Evolutionary conservation across 2,329 filamentous ascomycete genomes (phyloP), one percentile per base, ranked within the genome.

Genomic region (Didymella pinodella): DNA sequence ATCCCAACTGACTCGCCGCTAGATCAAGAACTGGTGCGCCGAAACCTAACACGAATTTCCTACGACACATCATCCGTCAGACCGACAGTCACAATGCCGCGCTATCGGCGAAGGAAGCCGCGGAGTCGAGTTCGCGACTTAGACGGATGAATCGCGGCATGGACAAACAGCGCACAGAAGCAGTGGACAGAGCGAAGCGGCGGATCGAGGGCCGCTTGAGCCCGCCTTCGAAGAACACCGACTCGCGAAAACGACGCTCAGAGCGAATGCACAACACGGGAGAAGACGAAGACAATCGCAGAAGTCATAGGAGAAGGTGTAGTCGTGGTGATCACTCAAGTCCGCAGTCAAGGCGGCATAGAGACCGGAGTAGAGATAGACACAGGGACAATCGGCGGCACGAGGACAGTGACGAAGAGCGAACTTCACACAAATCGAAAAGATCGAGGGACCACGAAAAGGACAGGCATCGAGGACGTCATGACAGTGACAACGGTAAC

Each of bases 1-100:
- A 32, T 5, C 12, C 14, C 12, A 12, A 16, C 56, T 57, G 44
- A 57, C 34, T 31, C 12, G 18, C 45, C 2, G 3, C 22, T 14
- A 77, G 92, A 86, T 70, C 86, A 88, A 57, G 85, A 45, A 85
- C 85, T 66, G 86, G 88, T 51, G 86, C 84, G 63, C 92, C 91
- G 0, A 97, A 94, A 74, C 93, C 94, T 3, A 98, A 99, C 71
- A 97, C 91, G 0, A 86, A 90, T 32, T 98, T 98, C 74, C 80
- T 99, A 41, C 88, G 88, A 57, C 90, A 95, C 70, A 91, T 98
- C 56, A 92, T 99, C 62, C 90, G 89, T 63, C 90, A 95, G 66
- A 96, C 92, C 8, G 90, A 96, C 68, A 90, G 79, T 53, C 94
- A 99, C 78, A 99, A 99, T 83, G 88, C 90, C 25, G 90, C 92